These are phyloP conservation scores for Lentinula raphanica DNA, from an alignment of 768 basidiomycete species.

Conservation along the genomic window DNA sequence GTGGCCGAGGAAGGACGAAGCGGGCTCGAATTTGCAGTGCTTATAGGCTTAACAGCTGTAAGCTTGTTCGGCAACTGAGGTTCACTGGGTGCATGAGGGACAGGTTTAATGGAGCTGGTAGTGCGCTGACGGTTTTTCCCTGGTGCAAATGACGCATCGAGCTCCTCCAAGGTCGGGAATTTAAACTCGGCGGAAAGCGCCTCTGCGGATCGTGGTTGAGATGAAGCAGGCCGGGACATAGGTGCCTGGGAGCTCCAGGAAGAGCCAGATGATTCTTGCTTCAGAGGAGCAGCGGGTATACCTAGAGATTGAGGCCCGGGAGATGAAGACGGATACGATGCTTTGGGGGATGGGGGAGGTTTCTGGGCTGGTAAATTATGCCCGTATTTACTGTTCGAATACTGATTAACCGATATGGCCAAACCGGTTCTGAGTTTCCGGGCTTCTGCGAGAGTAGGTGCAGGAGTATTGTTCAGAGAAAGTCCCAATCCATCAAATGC, in stretches of 20 bases:
- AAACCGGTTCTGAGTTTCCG: constrained; percentile 67
- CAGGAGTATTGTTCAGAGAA: constrained; percentile 36
- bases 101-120: constrained; percentile 9
- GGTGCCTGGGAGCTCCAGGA: constrained; percentile 26
- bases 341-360: constrained; percentile 10
- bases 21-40: constrained; percentile 8
- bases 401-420: constrained; percentile 28
- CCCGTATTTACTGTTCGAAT: constrained; percentile 13
- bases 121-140: constrained; percentile 7
- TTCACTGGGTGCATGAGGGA: constrained; percentile 10
- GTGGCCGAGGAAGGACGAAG: constrained; percentile 18
- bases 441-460: constrained; percentile 73
- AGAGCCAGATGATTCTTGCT: constrained; percentile 24
- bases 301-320: constrained; percentile 27
- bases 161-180: constrained; percentile 84
- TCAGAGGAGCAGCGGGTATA: constrained; percentile 21
- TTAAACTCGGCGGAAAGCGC: constrained; percentile 59
- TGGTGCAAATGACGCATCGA: constrained; percentile 51
- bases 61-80: neutral
- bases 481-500: constrained; percentile 77
- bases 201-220: constrained; percentile 27
- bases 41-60: neutral
- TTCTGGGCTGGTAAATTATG: constrained; percentile 10
- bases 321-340: constrained; percentile 13
- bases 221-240: constrained; percentile 24